Conservation (phyloP, 768 basidiomycete species). For the Auricularia heimuer region DNA sequence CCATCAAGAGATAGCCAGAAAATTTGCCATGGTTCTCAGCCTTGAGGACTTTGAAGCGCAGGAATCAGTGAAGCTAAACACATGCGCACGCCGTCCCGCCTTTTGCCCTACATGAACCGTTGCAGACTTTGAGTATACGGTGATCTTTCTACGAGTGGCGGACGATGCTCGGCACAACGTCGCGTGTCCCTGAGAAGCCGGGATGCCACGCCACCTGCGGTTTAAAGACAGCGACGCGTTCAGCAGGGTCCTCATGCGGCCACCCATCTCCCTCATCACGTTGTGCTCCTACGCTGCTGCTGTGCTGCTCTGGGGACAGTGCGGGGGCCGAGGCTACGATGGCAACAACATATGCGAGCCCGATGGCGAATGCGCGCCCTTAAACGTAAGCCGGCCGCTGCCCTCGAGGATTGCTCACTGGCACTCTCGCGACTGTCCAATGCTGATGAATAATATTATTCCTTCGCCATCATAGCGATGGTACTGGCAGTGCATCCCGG, state of each 20-base stretch:
- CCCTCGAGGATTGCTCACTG: background rate
- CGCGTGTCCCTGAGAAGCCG: too few species aligned
- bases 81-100: too few species aligned
- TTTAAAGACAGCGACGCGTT: background rate
- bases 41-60: too few species aligned
- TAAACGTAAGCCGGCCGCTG: background rate
- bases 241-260: background rate
- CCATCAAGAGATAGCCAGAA: too few species aligned
- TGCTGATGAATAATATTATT: background rate
- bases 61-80: too few species aligned
- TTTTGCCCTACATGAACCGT: too few species aligned
- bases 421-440: background rate
- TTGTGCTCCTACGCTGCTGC: background rate
- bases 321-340: background rate
- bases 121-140: too few species aligned
- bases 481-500: slow-evolving; percentile 1
- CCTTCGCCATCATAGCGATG: background rate
- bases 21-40: too few species aligned
- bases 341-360: background rate
- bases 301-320: background rate
- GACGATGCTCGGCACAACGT: too few species aligned
- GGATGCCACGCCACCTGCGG: too few species aligned
- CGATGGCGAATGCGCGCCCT: background rate
- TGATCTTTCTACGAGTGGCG: too few species aligned
- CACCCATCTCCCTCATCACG: background rate